These are phyloP conservation scores for Alternaria rosae DNA, from an alignment of 2,329 filamentous ascomycete genomes.

Conservation along the genomic window DNA sequence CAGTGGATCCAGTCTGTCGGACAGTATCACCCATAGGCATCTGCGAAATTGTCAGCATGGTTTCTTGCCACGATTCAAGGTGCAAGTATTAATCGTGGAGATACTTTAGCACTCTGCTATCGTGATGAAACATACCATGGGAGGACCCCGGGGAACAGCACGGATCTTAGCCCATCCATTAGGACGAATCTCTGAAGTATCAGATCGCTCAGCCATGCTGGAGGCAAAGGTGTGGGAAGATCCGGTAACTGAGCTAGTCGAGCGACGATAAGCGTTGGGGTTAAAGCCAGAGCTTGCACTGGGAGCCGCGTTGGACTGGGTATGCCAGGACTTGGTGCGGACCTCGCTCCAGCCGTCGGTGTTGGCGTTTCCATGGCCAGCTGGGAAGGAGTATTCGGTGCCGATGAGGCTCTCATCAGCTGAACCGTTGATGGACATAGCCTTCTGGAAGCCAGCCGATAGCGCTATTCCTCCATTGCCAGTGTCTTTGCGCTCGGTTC, in stretches of 20 bases:
- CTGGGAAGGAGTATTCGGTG: constrained; percentile 21
- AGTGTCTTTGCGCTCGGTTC: constrained; percentile 1
- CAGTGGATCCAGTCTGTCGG: neutral
- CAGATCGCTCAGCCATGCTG: constrained; percentile 35
- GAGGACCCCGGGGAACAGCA: constrained; percentile 22
- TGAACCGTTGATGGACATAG: constrained; percentile 20
- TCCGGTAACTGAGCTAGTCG: constrained; percentile 16
- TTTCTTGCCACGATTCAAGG: neutral
- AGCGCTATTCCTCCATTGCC: constrained; percentile 26
- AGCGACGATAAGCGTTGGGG: constrained; percentile 25
- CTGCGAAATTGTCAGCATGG: constrained; percentile 15
- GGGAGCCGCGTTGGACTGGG: constrained; percentile 14
- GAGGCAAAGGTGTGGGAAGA: constrained; percentile 32
- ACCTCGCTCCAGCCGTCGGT: constrained; percentile 21
- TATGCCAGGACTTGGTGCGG: constrained; percentile 36
- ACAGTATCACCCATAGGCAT: constrained; percentile 16
- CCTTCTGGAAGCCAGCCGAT: constrained; percentile 21
- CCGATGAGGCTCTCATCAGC: constrained; percentile 28
- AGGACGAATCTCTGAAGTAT: constrained; percentile 13
- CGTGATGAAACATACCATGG: constrained; percentile 25
- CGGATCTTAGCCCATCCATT: constrained; percentile 41
- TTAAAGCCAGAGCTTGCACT: constrained; percentile 28
- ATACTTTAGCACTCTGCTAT: too few relatives aligned
- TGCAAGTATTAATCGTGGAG: neutral
- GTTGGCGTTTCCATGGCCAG: constrained; percentile 5